Base-by-base conservation (phyloP, 2,329 filamentous ascomycete genomes). In the Emmonsiellopsis sp. region DNA sequence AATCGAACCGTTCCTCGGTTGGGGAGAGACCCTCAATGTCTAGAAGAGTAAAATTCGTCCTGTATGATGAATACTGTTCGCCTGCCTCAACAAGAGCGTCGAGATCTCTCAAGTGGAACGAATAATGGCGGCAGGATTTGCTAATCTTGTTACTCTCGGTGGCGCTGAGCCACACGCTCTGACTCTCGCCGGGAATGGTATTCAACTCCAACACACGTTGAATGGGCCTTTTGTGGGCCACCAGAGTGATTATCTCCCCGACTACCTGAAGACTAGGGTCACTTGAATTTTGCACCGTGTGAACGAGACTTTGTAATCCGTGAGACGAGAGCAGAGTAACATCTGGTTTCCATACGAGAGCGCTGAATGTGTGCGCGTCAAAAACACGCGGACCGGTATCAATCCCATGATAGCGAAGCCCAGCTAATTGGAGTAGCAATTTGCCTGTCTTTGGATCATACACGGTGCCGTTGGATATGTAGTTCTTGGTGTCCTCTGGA, bases 401-500 rank as follows among this genome's bases (percentile, higher is more conserved):
- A 10, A 38, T 38, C 35, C 13, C 13, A n/a, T 38, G 35, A 38
- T 38, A 38, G 35, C 35, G 35, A 38, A 38, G 35, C 35, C 35
- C 35, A 10, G 35, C 13, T 38, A 38, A 7, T n/a, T 38, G 35
- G 13, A 38, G 35, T n/a, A 38, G 35, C 35, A 38, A 38, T 9
- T n/a, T 38, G 35, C 35, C 35, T n/a, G 35, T 38, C 35, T 38
- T n/a, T 3, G 55, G 48, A 40, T 60, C 53, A 44, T 59, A 59
- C 11, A 60, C 50, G 2, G 50, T 42, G 15, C 26, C 47, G 38
- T 54, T 45, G 5, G 57, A 41, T 16, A 40, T 16, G 48, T 56
- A 62, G 34, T 54, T 62, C 43, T 53, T 61, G 6, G 53, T 38
- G 4, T 53, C 47, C 8, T 64, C 59, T 5, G 11, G 26, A 5